These are phyloP conservation scores for Usnea hakonensis DNA, from an alignment of 495 filamentous ascomycete species.

Conservation along the genomic window DNA sequence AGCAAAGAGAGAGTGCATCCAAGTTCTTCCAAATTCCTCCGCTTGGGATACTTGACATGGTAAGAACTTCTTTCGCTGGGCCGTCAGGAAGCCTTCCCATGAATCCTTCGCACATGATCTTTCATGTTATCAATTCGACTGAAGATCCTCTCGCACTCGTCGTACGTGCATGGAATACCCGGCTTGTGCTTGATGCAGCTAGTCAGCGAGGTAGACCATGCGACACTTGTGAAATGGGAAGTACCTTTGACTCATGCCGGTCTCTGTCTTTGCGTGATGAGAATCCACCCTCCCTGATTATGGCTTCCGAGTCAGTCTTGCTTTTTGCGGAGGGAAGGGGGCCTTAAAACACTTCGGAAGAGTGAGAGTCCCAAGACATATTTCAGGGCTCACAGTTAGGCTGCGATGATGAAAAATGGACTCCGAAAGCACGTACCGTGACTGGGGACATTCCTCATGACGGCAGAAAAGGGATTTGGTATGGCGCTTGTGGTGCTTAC, in stretches of 20 bases:
- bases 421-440: too few species aligned
- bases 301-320: too few species aligned
- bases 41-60: background rate
- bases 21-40: background rate
- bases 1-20: background rate
- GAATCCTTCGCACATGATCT: slow-evolving; percentile 47
- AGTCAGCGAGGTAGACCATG: background rate
- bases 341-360: too few species aligned
- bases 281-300: slow-evolving; percentile 50
- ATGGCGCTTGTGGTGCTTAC: slow-evolving; percentile 58
- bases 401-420: too few species aligned
- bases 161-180: slow-evolving; percentile 49
- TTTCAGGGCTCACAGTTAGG: too few species aligned
- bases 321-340: too few species aligned
- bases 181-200: slow-evolving; percentile 42
- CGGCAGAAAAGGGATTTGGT: slow-evolving; percentile 57
- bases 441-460: slow-evolving; percentile 51
- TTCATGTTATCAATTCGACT: slow-evolving; percentile 61
- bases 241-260: slow-evolving; percentile 44
- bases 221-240: background rate
- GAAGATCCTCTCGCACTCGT: slow-evolving; percentile 51
- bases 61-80: background rate
- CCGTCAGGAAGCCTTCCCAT: slow-evolving; percentile 21
- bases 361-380: too few species aligned
- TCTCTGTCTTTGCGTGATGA: slow-evolving; percentile 57